Conservation (phyloP, 805 yeast species). For the Hanseniaspora opuntiae region DNA sequence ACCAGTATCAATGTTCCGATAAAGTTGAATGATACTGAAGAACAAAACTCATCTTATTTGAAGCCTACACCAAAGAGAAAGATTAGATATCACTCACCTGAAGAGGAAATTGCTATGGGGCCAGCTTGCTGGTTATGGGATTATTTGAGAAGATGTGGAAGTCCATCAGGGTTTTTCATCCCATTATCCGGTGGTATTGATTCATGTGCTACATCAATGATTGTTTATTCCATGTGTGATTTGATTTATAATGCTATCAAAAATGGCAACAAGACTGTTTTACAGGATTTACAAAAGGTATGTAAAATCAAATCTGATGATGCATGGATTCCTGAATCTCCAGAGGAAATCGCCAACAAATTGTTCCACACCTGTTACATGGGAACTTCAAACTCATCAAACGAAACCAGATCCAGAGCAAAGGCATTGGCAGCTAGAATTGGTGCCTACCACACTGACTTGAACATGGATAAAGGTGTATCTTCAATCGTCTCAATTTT, state of each 20-base stretch:
- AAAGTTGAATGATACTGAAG: conserved; percentile 48
- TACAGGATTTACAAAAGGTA: conserved; percentile 57
- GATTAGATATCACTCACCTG: conserved; percentile 63
- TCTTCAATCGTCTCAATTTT: conserved; percentile 59
- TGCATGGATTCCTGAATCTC: conserved; percentile 56
- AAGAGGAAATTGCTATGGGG: conserved; percentile 92
- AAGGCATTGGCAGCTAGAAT: conserved; percentile 56
- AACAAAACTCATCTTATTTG: conserved; percentile 47
- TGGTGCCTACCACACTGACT: conserved; percentile 80
- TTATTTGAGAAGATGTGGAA: conserved; percentile 76
- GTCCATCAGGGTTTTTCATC: conserved; percentile 71
- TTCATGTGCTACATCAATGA: conserved; percentile 92
- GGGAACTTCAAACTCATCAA: conserved; percentile 91
- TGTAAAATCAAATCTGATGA: conserved; percentile 36
- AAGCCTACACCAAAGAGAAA: conserved; percentile 41
- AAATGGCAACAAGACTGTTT: conserved; percentile 62
- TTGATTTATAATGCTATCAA: conserved; percentile 52
- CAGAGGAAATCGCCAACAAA: conserved; percentile 60
- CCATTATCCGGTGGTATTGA: conserved; percentile 97
- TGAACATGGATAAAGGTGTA: conserved; percentile 83
- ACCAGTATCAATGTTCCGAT: conserved; percentile 48
- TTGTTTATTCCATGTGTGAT: conserved; percentile 87
- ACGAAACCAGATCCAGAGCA: conserved; percentile 74
- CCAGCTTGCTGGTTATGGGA: conserved; percentile 99
- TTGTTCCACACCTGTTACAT: conserved; percentile 84